Conservation (phyloP, 306 rosid genomes). For the Medicago lupulina region DNA sequence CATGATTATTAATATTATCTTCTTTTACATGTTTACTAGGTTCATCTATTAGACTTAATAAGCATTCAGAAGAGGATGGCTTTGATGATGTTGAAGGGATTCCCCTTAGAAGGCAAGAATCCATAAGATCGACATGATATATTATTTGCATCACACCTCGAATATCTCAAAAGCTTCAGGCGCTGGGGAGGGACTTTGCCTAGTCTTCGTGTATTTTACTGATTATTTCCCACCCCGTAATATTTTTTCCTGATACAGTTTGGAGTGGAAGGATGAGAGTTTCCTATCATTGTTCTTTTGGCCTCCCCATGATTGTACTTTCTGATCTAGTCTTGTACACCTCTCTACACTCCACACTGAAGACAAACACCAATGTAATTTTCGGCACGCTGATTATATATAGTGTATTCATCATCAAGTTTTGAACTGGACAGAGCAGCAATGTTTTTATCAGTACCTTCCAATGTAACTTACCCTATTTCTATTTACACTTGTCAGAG, state of each 20-base stretch:
- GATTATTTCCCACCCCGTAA: constrained; percentile 44
- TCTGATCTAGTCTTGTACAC: constrained; percentile 58
- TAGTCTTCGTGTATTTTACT: constrained; percentile 45
- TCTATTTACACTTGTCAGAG: constrained; percentile 4
- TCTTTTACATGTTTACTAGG: constrained; percentile 56
- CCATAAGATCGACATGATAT: constrained; percentile 54
- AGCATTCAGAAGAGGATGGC: constrained; percentile 84
- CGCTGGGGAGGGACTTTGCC: constrained; percentile 52
- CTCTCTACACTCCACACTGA: constrained; percentile 46
- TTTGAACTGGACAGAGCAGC: not conserved
- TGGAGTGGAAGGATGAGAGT: constrained; percentile 58
- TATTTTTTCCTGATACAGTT: constrained; percentile 48
- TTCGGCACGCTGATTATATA: constrained; percentile 58
- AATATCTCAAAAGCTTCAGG: constrained; percentile 30
- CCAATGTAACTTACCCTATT: constrained; percentile 30
- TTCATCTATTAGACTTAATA: constrained; percentile 61
- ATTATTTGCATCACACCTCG: constrained; percentile 34
- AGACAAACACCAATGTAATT: constrained; percentile 57
- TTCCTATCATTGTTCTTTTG: constrained; percentile 45
- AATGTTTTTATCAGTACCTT: constrained; percentile 23
- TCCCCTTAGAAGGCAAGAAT: constrained; percentile 90
- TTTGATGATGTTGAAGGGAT: constrained; percentile 74
- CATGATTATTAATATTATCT: constrained; percentile 32
- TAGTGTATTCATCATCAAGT: constrained; percentile 44
- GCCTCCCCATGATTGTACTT: constrained; percentile 43